Evolutionary conservation across 306 rosid genomes (phyloP).

Genomic region (Lathyrus oleraceus): DNA sequence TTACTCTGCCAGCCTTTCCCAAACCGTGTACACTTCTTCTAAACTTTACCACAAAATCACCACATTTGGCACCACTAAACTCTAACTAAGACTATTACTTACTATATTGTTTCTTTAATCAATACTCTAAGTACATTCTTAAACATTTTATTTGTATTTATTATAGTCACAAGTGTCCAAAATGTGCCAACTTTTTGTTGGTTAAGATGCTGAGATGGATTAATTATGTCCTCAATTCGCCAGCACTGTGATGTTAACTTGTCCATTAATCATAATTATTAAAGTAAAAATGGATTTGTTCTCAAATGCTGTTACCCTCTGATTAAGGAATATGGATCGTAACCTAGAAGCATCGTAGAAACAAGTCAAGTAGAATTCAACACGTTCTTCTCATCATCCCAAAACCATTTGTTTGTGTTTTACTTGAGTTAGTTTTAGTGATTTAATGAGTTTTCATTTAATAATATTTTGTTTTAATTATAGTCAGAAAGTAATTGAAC

Average conservation of each 20-base stretch:
- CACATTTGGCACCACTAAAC: background rate
- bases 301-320: background rate
- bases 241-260: constrained; percentile 28
- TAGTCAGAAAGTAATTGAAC: too few relatives aligned
- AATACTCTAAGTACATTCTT: too few relatives aligned
- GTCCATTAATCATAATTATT: background rate
- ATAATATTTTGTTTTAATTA: too few relatives aligned
- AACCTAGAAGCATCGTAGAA: constrained; percentile 27
- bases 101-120: too few relatives aligned
- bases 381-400: constrained; percentile 22
- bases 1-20: constrained; percentile 17
- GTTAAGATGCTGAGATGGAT: background rate
- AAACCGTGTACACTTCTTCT: constrained; percentile 20
- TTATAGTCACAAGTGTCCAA: background rate
- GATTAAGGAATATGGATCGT: background rate
- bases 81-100: background rate
- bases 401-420: background rate
- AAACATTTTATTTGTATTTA: too few relatives aligned
- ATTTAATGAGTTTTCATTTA: too few relatives aligned
- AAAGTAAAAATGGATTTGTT: constrained; percentile 17
- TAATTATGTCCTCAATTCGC: constrained; percentile 12
- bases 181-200: background rate
- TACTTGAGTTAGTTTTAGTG: too few relatives aligned
- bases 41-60: background rate
- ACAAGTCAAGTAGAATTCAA: background rate